These are phyloP conservation scores for Grosmannia huntii DNA, from an alignment of 2,329 filamentous ascomycete species.

Conservation along the genomic window DNA sequence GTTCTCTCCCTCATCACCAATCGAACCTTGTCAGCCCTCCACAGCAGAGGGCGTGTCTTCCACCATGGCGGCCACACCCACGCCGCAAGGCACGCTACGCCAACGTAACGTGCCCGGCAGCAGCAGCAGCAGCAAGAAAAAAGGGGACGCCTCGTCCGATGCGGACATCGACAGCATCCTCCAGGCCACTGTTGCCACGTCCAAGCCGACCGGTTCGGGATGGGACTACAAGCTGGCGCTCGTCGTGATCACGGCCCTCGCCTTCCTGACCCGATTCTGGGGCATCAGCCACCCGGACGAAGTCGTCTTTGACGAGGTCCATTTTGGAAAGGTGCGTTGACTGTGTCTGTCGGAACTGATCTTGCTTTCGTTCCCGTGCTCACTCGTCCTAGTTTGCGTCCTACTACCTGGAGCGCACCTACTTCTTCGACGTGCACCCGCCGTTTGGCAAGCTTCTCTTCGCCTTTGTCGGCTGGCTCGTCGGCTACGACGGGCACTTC, in stretches of 20 bases:
- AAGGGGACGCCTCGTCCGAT: slow-evolving; percentile 29
- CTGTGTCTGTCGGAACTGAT: not conserved
- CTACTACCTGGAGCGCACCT: slow-evolving; percentile 86
- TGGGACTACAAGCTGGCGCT: slow-evolving; percentile 77
- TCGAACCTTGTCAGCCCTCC: not conserved
- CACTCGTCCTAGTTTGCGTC: slow-evolving; percentile 47
- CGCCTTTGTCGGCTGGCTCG: slow-evolving; percentile 91
- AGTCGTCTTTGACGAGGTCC: slow-evolving; percentile 97
- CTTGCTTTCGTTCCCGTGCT: not conserved
- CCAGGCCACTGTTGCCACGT: slow-evolving; percentile 25
- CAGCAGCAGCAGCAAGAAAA: slow-evolving; percentile 30
- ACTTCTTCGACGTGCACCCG: slow-evolving; percentile 99
- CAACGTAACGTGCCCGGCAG: slow-evolving; percentile 36
- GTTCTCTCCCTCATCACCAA: not conserved
- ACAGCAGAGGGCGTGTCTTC: too few relatives aligned
- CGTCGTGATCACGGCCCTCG: slow-evolving; percentile 62
- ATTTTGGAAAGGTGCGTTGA: slow-evolving; percentile 86
- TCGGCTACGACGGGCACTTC: slow-evolving; percentile 94
- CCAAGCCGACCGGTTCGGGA: slow-evolving; percentile 38
- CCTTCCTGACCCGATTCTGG: slow-evolving; percentile 89
- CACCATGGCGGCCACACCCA: slow-evolving; percentile 21
- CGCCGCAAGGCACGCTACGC: slow-evolving; percentile 45
- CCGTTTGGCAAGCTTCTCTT: slow-evolving; percentile 97
- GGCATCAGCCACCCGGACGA: slow-evolving; percentile 90
- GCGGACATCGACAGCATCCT: slow-evolving; percentile 38